Percentiles rank a stretch among this genome's conserved stretches.
phyloP scores from a whole-genome alignment of 2,329 filamentous ascomycete species.

The Verticillium zaregamsianum region DNA sequence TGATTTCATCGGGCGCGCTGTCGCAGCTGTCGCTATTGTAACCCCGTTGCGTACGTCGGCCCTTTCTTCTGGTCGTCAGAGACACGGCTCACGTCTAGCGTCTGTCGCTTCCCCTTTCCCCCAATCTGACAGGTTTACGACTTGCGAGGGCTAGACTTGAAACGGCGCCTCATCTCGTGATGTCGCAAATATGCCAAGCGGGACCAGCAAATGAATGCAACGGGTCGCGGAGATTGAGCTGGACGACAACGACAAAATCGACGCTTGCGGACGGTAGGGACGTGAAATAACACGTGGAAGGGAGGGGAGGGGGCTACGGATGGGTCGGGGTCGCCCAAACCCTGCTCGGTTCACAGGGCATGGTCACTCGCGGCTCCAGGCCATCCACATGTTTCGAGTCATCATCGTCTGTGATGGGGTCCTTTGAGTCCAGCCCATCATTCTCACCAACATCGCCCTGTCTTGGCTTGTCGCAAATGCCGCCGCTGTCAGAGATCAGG shows the following conservation, averaged over 20 bases:
- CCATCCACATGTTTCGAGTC: background rate
- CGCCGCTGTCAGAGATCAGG: too few relatives aligned
- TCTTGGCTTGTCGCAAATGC: too few relatives aligned
- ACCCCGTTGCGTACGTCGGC: background rate
- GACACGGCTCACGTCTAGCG: background rate
- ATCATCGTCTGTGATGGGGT: background rate
- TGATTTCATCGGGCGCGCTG: background rate
- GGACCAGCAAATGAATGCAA: background rate
- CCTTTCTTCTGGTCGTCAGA: background rate
- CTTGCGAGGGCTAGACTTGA: background rate
- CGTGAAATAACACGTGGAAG: background rate
- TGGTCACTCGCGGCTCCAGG: too few relatives aligned
- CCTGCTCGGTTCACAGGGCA: background rate
- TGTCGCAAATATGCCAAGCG: background rate
- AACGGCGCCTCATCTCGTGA: background rate
- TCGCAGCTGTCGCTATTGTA: background rate
- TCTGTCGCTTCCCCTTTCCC: background rate
- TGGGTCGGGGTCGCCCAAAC: background rate
- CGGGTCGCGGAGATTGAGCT: background rate
- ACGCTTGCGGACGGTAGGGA: background rate
- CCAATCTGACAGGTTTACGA: background rate
- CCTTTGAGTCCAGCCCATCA: too few relatives aligned
- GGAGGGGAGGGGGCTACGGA: background rate
- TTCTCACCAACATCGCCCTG: too few relatives aligned
- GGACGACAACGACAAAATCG: background rate